phyloP scores from a whole-genome alignment of 2,329 filamentous ascomycete genomes.

The Arthroderma uncinatum region DNA sequence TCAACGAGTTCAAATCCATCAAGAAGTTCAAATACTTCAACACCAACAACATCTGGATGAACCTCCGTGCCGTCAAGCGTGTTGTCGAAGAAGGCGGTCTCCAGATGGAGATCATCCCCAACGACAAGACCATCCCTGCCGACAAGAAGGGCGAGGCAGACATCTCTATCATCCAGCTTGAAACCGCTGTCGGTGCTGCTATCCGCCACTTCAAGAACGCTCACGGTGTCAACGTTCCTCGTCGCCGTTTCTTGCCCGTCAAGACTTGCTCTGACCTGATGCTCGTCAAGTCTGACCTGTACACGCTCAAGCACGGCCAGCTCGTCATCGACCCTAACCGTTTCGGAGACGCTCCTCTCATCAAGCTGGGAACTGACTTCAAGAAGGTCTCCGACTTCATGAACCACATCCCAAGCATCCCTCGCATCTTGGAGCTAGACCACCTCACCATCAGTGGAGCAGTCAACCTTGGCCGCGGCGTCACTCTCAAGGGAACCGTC shows the following conservation, averaged over 20 bases:
- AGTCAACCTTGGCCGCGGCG: constrained; percentile 90
- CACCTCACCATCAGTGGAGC: constrained; percentile 96
- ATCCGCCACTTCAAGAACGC: constrained; percentile 98
- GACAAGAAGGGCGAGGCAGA: constrained; percentile 99
- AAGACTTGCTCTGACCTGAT: constrained; percentile 99
- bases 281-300: constrained; percentile 98
- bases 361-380: constrained; percentile 98
- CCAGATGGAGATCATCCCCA: constrained; percentile 98
- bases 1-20: constrained; percentile 99
- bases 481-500: constrained; percentile 91
- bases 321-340: constrained; percentile 92
- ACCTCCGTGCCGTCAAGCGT: constrained; percentile 92
- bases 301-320: constrained; percentile 97
- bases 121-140: constrained; percentile 94
- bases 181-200: constrained; percentile 95
- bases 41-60: constrained; percentile 99
- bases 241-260: constrained; percentile 95
- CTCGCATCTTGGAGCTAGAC: constrained; percentile 41
- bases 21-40: constrained; percentile 99
- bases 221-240: constrained; percentile 96
- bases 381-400: constrained; percentile 89
- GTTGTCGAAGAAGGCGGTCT: constrained; percentile 98
- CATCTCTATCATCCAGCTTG: constrained; percentile 92
- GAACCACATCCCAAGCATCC: constrained; percentile 41
- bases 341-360: constrained; percentile 91